Evolutionary conservation across 495 filamentous ascomycete genomes (phyloP).

Genomic region (Penicillium ochrochloron): DNA sequence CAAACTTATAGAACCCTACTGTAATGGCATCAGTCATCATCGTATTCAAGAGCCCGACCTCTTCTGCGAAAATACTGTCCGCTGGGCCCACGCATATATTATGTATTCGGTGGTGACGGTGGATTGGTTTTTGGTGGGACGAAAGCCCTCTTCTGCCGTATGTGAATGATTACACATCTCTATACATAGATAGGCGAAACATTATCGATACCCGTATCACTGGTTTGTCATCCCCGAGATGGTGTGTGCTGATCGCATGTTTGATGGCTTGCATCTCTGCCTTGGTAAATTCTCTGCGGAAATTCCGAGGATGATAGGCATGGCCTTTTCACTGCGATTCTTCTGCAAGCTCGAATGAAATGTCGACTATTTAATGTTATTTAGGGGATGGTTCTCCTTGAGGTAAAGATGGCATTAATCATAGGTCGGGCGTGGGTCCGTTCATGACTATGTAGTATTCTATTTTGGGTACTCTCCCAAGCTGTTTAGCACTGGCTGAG

Average conservation of each 20-base stretch:
- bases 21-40: background rate
- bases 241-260: background rate
- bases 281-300: background rate
- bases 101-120: background rate
- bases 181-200: background rate
- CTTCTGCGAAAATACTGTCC: background rate
- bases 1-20: too few relatives aligned
- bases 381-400: too few relatives aligned
- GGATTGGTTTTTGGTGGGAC: background rate
- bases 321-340: background rate
- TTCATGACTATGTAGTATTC: too few relatives aligned
- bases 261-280: background rate
- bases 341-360: background rate
- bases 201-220: background rate
- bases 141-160: background rate
- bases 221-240: background rate
- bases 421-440: too few relatives aligned
- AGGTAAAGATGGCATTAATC: too few relatives aligned
- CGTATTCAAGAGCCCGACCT: background rate
- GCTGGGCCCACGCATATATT: background rate
- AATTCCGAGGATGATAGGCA: background rate
- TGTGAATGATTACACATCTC: background rate
- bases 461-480: too few relatives aligned
- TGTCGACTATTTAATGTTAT: too few relatives aligned
- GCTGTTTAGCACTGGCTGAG: too few relatives aligned